Percentiles rank a stretch among this genome's conserved stretches.
These are phyloP conservation scores for Microbotryum silenes-acaulis DNA, from an alignment of 1,284 basidiomycete genomes.

Conservation along the genomic window DNA sequence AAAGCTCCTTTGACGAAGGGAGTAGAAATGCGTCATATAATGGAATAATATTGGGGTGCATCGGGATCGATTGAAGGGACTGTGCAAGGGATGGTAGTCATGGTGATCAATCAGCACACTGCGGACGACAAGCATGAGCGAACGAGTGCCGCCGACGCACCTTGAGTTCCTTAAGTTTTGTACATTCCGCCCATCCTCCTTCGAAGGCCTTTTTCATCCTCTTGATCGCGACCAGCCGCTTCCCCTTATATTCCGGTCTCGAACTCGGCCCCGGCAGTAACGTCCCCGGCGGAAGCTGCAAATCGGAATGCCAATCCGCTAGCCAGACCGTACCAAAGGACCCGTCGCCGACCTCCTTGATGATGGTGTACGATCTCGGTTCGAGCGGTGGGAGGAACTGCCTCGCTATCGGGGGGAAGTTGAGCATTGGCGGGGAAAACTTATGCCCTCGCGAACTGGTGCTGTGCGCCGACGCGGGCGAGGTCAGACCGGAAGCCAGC, in stretches of 20 bases:
- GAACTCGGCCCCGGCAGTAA: constrained; percentile 62
- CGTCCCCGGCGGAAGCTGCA: constrained; percentile 56
- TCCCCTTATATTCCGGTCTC: constrained; percentile 86
- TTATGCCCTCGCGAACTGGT: constrained; percentile 7
- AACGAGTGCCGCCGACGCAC: constrained; percentile 45
- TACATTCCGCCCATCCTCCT: constrained; percentile 94
- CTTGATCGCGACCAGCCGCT: constrained; percentile 93
- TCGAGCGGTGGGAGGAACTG: constrained; percentile 29
- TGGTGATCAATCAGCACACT: not conserved
- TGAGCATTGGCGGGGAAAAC: constrained; percentile 1
- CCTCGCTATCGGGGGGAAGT: not conserved
- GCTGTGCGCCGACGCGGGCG: constrained; percentile 10
- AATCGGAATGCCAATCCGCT: constrained; percentile 95
- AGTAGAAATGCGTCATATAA: constrained; percentile 98
- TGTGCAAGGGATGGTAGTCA: constrained; percentile 41
- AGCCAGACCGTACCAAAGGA: constrained; percentile 97
- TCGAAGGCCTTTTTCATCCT: constrained; percentile 97
- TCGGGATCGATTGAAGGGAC: constrained; percentile 88
- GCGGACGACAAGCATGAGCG: too few relatives aligned
- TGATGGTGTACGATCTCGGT: constrained; percentile 46
- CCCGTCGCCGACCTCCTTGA: constrained; percentile 90
- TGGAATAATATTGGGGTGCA: constrained; percentile 95
- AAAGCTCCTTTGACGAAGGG: constrained; percentile 85
- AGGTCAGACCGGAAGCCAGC: not conserved
- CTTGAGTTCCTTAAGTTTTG: constrained; percentile 90